phyloP scores from a whole-genome alignment of 2,329 filamentous ascomycete species.

The Penicillium sp. region DNA sequence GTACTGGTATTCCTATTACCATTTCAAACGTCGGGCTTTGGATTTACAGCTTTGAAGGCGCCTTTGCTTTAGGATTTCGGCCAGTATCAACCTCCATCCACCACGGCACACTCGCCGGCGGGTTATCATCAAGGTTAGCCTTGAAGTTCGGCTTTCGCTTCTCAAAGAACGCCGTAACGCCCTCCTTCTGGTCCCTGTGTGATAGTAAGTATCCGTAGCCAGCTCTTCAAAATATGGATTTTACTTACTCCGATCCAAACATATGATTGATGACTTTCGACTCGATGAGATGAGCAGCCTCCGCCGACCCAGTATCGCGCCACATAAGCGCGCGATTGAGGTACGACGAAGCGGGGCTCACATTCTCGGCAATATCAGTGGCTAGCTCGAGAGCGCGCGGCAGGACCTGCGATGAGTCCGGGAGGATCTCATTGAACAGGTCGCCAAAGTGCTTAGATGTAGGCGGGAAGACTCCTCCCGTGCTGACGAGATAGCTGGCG shows the following conservation, averaged over 20 bases:
- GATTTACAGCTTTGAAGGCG: conserved; percentile 26
- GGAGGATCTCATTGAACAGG: conserved; percentile 66
- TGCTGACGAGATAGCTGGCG: conserved; percentile 52
- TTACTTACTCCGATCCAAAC: conserved; percentile 34
- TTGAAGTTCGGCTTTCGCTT: conserved; percentile 64
- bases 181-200: conserved; percentile 64
- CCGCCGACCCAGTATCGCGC: conserved; percentile 52
- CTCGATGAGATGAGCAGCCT: conserved; percentile 70
- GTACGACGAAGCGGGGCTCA: conserved; percentile 61
- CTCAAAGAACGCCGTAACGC: conserved; percentile 66
- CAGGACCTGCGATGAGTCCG: conserved; percentile 59
- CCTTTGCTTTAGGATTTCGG: conserved; percentile 20
- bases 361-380: conserved; percentile 64
- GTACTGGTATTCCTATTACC: too few species aligned
- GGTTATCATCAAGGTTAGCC: conserved; percentile 59
- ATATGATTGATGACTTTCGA: conserved; percentile 41
- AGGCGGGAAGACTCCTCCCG: conserved; percentile 57
- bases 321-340: conserved; percentile 73
- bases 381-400: conserved; percentile 65
- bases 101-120: conserved; percentile 64
- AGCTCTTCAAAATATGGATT: neutral
- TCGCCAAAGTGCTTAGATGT: conserved; percentile 50
- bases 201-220: conserved; percentile 5
- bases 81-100: conserved; percentile 58
- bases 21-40: neutral